Base-by-base conservation (phyloP, 1,284 basidiomycete genomes). In the Sanghuangporus baumii region DNA sequence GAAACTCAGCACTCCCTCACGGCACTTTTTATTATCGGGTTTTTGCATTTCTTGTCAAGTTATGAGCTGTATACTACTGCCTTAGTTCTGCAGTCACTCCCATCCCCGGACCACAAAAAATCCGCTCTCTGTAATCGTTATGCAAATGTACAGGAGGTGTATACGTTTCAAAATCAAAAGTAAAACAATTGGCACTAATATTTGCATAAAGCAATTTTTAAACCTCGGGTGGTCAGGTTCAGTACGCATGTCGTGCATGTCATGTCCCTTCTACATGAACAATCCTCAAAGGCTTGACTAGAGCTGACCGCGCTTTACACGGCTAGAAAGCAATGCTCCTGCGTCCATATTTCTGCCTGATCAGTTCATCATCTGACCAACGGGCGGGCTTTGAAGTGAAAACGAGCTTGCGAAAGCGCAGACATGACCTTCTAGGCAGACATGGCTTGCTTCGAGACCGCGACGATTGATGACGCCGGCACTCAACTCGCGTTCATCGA, bases 401-500 rank as follows among this genome's bases (percentile, higher is more conserved):
- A n/a, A n/a, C n/a, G n/a, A n/a, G n/a, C n/a, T n/a, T 6, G 18
- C 43, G 40, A 46, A 46, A 46, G 16, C 16, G 43, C 23, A 26
- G 23, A 26, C 43, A 16, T 18, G 18, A 18, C 16, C 43, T 46
- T 46, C 6, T n/a, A 6, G 8, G 16, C 16, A 3, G 43, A 12
- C 8, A 60, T 47, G 52, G 34, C 51, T 23, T 57, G 41, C 16
- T 41, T 61, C 51, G 26, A 57, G 59, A 61, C 59, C n/a, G 60
- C 56, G 7, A 47, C 41, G 34, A 18, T 62, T 7, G 50, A 65
- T 20, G 57, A 62, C n/a, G 37, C 14, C 20, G 64, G 60, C 7
- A 62, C 57, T 14, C 31, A 55, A 36, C 46, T 65, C 23, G 60
- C 64, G 50, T 65, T 59, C 26, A 40, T 65, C 14, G 64, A 65